Conservation (phyloP, 441 rosid species). For the Aleurites moluccanus region DNA sequence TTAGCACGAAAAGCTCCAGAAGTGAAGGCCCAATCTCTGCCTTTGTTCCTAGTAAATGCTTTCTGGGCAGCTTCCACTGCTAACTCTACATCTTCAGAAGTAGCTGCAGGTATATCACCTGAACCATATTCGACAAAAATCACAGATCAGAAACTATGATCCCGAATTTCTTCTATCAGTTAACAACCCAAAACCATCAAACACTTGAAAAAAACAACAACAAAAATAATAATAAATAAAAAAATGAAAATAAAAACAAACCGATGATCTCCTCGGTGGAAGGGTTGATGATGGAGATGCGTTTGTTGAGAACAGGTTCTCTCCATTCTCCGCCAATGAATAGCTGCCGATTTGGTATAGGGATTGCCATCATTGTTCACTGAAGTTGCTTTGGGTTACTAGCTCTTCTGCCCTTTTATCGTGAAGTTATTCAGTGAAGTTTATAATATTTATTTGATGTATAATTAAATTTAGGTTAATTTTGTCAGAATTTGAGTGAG, state of each 20-base stretch:
- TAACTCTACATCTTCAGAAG: slow-evolving; percentile 86
- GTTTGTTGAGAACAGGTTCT: slow-evolving; percentile 63
- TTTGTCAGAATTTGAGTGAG: too few relatives aligned
- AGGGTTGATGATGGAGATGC: slow-evolving; percentile 78
- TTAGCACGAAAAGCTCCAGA: slow-evolving; percentile 83
- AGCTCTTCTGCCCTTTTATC: not conserved
- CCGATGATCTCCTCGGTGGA: slow-evolving; percentile 82
- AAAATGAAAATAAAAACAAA: slow-evolving; percentile 18
- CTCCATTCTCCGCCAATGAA: slow-evolving; percentile 89
- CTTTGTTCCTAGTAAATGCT: slow-evolving; percentile 76
- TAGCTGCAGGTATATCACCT: slow-evolving; percentile 96
- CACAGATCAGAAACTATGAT: not conserved
- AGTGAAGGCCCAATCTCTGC: slow-evolving; percentile 77
- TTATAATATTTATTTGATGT: too few relatives aligned
- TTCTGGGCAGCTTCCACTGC: slow-evolving; percentile 84
- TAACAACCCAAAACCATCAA: not conserved
- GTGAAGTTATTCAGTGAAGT: not conserved
- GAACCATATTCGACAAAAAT: slow-evolving; percentile 16
- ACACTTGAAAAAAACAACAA: not conserved
- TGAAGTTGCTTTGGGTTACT: not conserved
- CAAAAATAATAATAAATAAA: not conserved
- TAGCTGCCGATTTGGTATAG: slow-evolving; percentile 62
- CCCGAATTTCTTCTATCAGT: not conserved
- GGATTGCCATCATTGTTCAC: slow-evolving; percentile 43
- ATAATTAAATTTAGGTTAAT: too few relatives aligned